Evolutionary conservation across 257 asterid species (phyloP).

Genomic region (Fraxinus pennsylvanica): DNA sequence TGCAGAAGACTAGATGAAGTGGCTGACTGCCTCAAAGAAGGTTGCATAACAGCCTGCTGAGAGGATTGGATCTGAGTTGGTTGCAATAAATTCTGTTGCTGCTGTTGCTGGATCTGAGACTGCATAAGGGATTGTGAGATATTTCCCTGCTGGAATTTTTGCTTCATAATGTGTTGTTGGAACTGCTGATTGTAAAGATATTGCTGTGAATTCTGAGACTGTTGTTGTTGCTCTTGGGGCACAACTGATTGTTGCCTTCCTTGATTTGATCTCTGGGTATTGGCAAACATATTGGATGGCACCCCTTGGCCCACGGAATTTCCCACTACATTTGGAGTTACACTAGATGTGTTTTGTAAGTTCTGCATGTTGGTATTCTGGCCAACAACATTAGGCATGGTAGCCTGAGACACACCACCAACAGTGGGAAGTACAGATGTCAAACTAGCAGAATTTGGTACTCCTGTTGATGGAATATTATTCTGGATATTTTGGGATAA

Average conservation of each 20-base stretch:
- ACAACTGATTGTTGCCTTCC: conserved; percentile 76
- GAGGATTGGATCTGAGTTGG: conserved; percentile 76
- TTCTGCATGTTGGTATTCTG: conserved; percentile 77
- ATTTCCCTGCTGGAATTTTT: conserved; percentile 71
- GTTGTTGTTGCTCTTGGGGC: conserved; percentile 75
- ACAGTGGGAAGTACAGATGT: conserved; percentile 58
- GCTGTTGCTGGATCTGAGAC: conserved; percentile 66
- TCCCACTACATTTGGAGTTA: conserved; percentile 55
- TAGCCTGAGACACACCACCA: conserved; percentile 58
- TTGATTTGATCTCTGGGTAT: conserved; percentile 73
- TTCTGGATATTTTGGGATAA: conserved; percentile 69
- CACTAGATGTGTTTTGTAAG: conserved; percentile 62
- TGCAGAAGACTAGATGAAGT: conserved; percentile 67
- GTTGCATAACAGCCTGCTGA: conserved; percentile 84
- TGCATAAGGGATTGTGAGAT: conserved; percentile 64
- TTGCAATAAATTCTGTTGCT: conserved; percentile 65
- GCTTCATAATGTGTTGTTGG: conserved; percentile 72
- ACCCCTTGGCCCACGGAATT: conserved; percentile 77
- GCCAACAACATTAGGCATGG: conserved; percentile 62
- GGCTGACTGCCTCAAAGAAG: conserved; percentile 70
- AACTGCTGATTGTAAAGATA: conserved; percentile 78
- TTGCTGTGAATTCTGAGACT: conserved; percentile 65
- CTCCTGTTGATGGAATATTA: conserved; percentile 62
- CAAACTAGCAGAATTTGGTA: conserved; percentile 70
- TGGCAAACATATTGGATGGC: conserved; percentile 68